phyloP scores from a whole-genome alignment of 208 protist genomes.

The Leishmania amazonensis region DNA sequence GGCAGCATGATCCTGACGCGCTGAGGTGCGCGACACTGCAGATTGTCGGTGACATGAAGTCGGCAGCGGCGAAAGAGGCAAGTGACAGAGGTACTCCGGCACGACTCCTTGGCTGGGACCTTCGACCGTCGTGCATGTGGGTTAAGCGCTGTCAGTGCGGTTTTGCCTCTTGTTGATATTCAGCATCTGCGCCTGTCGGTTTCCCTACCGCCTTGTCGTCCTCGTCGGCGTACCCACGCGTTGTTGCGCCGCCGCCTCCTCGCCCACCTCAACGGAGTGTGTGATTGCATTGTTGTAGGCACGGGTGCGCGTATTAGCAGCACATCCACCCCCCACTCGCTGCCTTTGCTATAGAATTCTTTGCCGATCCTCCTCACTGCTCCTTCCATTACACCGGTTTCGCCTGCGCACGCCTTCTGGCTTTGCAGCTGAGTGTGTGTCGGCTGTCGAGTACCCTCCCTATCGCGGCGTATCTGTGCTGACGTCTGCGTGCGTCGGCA shows the following conservation, averaged over 20 bases:
- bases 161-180: background rate
- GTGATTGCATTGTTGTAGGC: background rate
- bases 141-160: background rate
- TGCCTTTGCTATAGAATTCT: background rate
- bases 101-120: background rate
- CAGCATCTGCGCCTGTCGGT: background rate
- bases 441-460: background rate
- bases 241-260: background rate
- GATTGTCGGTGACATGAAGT: background rate
- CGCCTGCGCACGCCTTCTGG: background rate
- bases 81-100: background rate
- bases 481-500: background rate
- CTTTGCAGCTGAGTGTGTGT: background rate
- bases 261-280: background rate
- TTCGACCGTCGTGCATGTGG: background rate
- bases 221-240: background rate
- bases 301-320: background rate
- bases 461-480: background rate
- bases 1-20: constrained; percentile 28
- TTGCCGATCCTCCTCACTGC: background rate
- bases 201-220: background rate
- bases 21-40: background rate
- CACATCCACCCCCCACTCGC: too few species aligned
- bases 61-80: background rate
- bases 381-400: background rate